Evolutionary conservation across 2,329 filamentous ascomycete species (phyloP), one percentile per base, ranked within the genome.

Genomic region (Venturia asperata): DNA sequence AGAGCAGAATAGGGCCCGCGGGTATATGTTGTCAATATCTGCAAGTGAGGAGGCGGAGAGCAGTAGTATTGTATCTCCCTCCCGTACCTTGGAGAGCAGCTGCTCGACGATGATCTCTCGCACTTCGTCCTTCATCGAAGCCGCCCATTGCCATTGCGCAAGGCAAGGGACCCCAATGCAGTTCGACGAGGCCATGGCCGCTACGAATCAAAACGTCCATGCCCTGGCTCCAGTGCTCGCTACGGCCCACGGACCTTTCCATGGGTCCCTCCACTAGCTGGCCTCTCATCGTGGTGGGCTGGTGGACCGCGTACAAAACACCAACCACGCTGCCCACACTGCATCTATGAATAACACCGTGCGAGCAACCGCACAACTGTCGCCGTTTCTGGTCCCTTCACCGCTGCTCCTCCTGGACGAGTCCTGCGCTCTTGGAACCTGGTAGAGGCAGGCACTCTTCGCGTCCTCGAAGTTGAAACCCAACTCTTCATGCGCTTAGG

Each of bases 21-120:
- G 19, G 13, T 58, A 13, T 58, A 6, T 10, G 10, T 5, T 6
- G 19, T 7, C 3, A n/a, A 37, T 3, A n/a, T 3, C 19, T 10
- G 11, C 24, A 37, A 19, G 37, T 11, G 52, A 58, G 52, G 52
- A n/a, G 27, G 52, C 52, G 27, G 52, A 58, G 52, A 58, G 52
- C 30, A 58, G 27, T 58, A 58, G 27, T 58, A 37, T 58, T 58
- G 52, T 58, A 58, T 58, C 49, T 37, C 27, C 24, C 49, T 10
- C 9, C 15, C 24, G 11, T 37, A 34, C 4, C 13, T 6, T 30
- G 10, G 30, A 55, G 24, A 34, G 27, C 21, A 37, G 37, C 17
- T 34, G 19, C 30, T 37, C 39, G 10, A 11, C 27, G 52, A 56
- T 27, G 52, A 56, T 56, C 52, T 58, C 52, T 58, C 52, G 27